Base-by-base conservation (phyloP, 768 basidiomycete species). In the Russula ochroleuca region DNA sequence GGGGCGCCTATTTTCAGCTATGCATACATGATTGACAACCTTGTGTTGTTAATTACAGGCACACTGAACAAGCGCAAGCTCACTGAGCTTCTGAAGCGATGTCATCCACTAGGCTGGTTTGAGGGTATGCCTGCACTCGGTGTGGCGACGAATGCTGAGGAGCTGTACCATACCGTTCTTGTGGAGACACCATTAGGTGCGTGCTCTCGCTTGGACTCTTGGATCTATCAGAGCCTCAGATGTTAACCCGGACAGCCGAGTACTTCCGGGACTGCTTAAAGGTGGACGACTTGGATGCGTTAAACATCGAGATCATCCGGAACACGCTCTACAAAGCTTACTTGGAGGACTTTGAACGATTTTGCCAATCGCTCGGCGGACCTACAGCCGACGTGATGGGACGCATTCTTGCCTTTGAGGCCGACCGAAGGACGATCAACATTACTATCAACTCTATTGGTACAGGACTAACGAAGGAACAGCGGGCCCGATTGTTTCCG, bases 11-110 rank as follows among this genome's bases (percentile, higher is more conserved):
- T 23, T 35, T 31, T 57, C 75, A 97, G 94, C 50, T 97, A 97
- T 74, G 94, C 86, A 35, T 99, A 98, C 77, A 99, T 99, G 97
- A 98, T 99, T 72, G 97, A 99, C 84, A 99, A 99, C 74, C 91
- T 99, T 71, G 88, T 99, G 63, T 82, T 99, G 58, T 82, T 99
- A 71, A 99, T 98, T 66, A 95, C 97, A 17, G 97, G 97, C 23
- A 98, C 96, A 0, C 77, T 99, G 38, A 95, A 98, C 71, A 95
- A 98, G 75, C 83, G 97, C 62, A 96, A 98, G 74, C 98, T 96
- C 2, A 93, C 97, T 68, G 97, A 99, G 73, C 84, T 99, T 4
- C 78, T 99, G 41, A 93, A 95, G 69, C 86, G 97, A 41, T 99
- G 97, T 77, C 97, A 99, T 72, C 97, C 97, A 3, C 80, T 99